Evolutionary conservation across 495 filamentous ascomycete genomes (phyloP), one percentile per base, ranked within the genome.

Genomic region (Xylaria sp.): DNA sequence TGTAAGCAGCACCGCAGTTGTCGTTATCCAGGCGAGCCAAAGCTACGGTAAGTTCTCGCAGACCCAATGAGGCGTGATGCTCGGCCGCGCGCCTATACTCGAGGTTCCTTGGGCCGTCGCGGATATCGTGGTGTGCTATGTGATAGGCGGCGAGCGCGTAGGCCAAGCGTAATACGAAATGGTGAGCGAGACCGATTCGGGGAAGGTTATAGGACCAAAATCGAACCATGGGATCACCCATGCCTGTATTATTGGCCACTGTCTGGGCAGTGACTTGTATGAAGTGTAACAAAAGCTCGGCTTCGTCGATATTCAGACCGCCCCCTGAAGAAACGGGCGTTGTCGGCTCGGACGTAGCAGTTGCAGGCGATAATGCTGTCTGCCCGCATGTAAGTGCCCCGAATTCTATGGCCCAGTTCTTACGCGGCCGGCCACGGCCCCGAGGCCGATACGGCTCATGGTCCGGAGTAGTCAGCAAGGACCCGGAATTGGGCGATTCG

Each of bases 1-100:
- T 55, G 33, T 68, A 68, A 1, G 41, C 26, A 15, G 65, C 44
- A n/a, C 65, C 65, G 48, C 65, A 68, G 8, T 68, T 68, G 19
- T 35, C 55, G 12, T 24, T 57, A 33, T 68, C 48, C 14, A 68
- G 41, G 29, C 5, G 26, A 41, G 65, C 29, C 17, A 58, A 41
- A 5, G 17, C n/a, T 6, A 2, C 17, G 19, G 52, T 46, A 24
- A 46, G 53, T 21, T 57, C 52, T 17, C n/a, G 41, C 41, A 46
- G 24, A 29, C 61, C 61, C 31, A 43, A 31, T 29, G 61, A 43
- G 5, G 24, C 61, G 24, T 61, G 58, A 7, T 61, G 58, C 17
- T 61, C n/a, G 19, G 58, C 58, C 35, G 37, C 29, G 29, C n/a
- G 4, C 33, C 24, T 63, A 21, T 44, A 46, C 40, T 29, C 19